Evolutionary conservation across 2,329 filamentous ascomycete species (phyloP).

Genomic region (Raffaelea ambrosiae): DNA sequence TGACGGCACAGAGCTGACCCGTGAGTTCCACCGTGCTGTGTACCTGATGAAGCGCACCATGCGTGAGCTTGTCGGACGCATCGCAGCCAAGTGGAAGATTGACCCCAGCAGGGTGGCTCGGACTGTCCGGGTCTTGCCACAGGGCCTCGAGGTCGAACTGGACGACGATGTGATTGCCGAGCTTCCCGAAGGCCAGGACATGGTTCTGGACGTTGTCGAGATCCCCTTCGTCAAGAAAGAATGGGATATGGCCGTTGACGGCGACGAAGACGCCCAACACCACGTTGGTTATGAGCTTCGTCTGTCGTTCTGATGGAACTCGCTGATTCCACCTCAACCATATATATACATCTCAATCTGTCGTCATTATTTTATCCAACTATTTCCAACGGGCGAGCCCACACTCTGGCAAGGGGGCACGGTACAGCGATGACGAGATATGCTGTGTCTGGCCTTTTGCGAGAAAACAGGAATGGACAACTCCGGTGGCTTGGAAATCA

Average conservation of each 20-base stretch:
- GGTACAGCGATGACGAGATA: too few species aligned
- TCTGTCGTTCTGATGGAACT: slow-evolving; percentile 36
- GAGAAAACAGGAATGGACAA: too few species aligned
- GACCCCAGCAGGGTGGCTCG: slow-evolving; percentile 64
- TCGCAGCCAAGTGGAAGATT: slow-evolving; percentile 73
- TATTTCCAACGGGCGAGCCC: too few species aligned
- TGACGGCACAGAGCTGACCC: slow-evolving; percentile 11
- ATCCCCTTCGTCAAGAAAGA: slow-evolving; percentile 41
- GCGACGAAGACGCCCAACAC: slow-evolving; percentile 20
- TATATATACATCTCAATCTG: not conserved
- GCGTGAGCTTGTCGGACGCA: slow-evolving; percentile 61
- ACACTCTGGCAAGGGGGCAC: too few species aligned
- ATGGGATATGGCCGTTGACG: slow-evolving; percentile 55
- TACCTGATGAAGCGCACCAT: slow-evolving; percentile 74
- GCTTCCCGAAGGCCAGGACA: slow-evolving; percentile 84
- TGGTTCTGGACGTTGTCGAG: slow-evolving; percentile 62
- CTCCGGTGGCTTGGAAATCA: too few species aligned
- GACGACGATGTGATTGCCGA: slow-evolving; percentile 85
- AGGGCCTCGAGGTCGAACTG: slow-evolving; percentile 73
- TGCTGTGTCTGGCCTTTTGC: too few species aligned
- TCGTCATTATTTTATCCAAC: too few species aligned
- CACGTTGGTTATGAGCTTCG: slow-evolving; percentile 34
- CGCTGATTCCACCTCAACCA: not conserved
- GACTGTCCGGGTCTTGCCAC: slow-evolving; percentile 62
- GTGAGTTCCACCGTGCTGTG: slow-evolving; percentile 68